Evolutionary conservation across 352 stramenopile genomes (phyloP).

Genomic region (Phytophthora syringae): DNA sequence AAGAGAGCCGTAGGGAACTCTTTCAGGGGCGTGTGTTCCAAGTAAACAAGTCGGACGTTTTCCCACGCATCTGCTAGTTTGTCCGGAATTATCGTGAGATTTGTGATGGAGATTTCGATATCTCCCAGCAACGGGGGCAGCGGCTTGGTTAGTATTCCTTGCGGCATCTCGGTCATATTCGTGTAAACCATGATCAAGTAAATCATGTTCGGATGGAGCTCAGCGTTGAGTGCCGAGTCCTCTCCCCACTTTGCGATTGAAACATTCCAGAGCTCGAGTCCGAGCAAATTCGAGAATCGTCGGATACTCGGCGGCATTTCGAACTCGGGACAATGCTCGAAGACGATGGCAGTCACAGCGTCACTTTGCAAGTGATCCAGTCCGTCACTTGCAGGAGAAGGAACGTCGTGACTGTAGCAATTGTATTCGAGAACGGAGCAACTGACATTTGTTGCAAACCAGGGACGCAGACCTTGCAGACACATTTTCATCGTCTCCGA

Average conservation of each 20-base stretch:
- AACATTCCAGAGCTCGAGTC: conserved; percentile 67
- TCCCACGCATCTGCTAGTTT: conserved; percentile 37
- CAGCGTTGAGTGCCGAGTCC: conserved; percentile 37
- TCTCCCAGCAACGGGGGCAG: conserved; percentile 45
- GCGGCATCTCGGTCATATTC: conserved; percentile 49
- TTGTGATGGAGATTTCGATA: conserved; percentile 49
- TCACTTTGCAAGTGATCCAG: conserved; percentile 36
- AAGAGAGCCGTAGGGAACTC: conserved; percentile 35
- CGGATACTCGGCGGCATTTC: conserved; percentile 38
- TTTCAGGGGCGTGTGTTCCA: conserved; percentile 39
- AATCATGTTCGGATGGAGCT: conserved; percentile 31
- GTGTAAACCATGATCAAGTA: conserved; percentile 44
- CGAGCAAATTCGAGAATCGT: conserved; percentile 44
- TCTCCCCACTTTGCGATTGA: conserved; percentile 48
- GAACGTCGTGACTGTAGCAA: conserved; percentile 29
- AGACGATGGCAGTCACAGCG: conserved; percentile 34
- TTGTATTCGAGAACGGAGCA: conserved; percentile 49
- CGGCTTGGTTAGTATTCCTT: conserved; percentile 42
- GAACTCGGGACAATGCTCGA: conserved; percentile 50
- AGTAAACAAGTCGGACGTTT: conserved; percentile 18
- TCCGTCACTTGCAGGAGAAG: background rate
- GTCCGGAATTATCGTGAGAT: conserved; percentile 39
- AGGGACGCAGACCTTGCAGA: conserved; percentile 36
- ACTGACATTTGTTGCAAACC: conserved; percentile 40
- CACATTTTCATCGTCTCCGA: conserved; percentile 29